A percentile compares a stretch with the other conserved stretches of the same genome.
Conservation (phyloP, 768 basidiomycete species). For the Boletus speciosus region DNA sequence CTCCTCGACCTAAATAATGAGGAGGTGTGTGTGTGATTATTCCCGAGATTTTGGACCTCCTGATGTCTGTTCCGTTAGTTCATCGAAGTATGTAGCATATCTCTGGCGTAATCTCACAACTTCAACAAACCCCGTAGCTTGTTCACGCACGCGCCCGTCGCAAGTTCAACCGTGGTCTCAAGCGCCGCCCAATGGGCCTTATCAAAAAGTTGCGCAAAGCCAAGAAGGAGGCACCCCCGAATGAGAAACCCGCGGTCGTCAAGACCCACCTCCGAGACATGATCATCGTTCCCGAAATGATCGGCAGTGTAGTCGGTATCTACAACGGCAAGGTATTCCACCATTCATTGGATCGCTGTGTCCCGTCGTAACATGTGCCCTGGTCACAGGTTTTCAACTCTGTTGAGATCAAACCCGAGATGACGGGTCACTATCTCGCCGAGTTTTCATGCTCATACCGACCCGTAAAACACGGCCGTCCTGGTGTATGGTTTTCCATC, state of each 20-base stretch:
- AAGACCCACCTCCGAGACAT: constrained; percentile 99
- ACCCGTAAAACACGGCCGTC: constrained; percentile 99
- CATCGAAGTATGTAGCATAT: constrained; percentile 59
- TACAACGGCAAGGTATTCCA: constrained; percentile 90
- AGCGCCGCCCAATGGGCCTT: constrained; percentile 96
- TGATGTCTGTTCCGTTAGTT: constrained; percentile 44
- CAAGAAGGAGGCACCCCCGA: constrained; percentile 98
- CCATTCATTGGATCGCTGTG: neutral
- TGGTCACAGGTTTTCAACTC: constrained; percentile 77
- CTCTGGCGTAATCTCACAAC: constrained; percentile 2
- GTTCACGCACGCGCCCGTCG: constrained; percentile 98
- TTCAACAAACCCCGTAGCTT: constrained; percentile 50
- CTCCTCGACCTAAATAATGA: constrained; percentile 95
- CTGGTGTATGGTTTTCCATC: constrained; percentile 74
- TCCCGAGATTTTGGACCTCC: neutral
- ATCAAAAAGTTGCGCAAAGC: constrained; percentile 99
- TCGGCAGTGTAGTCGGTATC: constrained; percentile 95
- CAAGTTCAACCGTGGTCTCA: constrained; percentile 98
- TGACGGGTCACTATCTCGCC: constrained; percentile 99
- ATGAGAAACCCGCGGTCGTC: constrained; percentile 98
- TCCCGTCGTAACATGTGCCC: neutral
- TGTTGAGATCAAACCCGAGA: constrained; percentile 99
- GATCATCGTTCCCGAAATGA: constrained; percentile 99
- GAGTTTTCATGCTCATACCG: constrained; percentile 97
- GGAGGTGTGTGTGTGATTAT: constrained; percentile 57